Conservation (phyloP, 164 flowering plant species). For the Kalanchoe fedtschenkoi region DNA sequence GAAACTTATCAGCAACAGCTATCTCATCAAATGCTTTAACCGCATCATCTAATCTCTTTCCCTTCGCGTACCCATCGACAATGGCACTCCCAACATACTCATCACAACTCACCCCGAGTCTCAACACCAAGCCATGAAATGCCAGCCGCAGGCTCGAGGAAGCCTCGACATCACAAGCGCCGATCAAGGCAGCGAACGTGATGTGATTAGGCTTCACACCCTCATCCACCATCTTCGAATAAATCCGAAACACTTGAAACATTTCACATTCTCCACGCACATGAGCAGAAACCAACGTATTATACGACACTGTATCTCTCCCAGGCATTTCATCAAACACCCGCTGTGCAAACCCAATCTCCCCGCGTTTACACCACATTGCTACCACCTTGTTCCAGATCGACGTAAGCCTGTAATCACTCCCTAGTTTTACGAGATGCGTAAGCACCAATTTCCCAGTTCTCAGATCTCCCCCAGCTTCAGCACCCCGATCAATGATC, state of each 20-base stretch:
- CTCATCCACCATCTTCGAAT: constrained; percentile 11
- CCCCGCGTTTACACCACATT: constrained; percentile 8
- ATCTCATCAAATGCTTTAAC: constrained; percentile 18
- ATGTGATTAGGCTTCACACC: constrained; percentile 13
- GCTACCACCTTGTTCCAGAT: constrained; percentile 10
- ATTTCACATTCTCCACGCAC: constrained; percentile 1
- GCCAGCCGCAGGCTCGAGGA: constrained; percentile 3
- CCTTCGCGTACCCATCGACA: constrained; percentile 15
- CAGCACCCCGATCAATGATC: constrained; percentile 1
- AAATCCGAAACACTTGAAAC: constrained; percentile 6
- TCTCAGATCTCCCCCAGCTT: constrained; percentile 1
- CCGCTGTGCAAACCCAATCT: neutral
- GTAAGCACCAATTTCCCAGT: constrained; percentile 9
- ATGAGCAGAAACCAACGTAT: constrained; percentile 13
- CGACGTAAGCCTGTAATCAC: constrained; percentile 1
- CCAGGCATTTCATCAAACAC: constrained; percentile 17
- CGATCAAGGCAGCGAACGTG: constrained; percentile 13
- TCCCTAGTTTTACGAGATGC: constrained; percentile 7
- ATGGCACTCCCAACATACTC: constrained; percentile 18
- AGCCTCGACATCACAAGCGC: constrained; percentile 6
- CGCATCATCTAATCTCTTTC: constrained; percentile 11
- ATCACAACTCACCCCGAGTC: constrained; percentile 13
- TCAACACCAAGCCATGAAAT: constrained; percentile 14
- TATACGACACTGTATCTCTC: constrained; percentile 15
- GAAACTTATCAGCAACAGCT: constrained; percentile 13